Evolutionary conservation across 1,139 yeast species (phyloP).

Genomic region (Saccharomyces hybrid): DNA sequence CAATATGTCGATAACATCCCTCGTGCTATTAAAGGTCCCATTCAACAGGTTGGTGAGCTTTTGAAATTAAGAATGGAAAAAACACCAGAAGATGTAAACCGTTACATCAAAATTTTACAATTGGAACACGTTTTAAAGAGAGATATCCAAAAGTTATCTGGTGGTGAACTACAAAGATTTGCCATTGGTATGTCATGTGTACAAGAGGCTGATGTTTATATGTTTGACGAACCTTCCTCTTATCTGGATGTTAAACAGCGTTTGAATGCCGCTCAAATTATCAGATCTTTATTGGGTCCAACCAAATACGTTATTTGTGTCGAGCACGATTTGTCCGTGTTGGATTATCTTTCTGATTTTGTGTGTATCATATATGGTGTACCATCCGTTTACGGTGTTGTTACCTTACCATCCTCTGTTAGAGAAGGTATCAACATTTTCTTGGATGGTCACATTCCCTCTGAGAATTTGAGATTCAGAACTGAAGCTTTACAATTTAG

Average conservation of each 20-base stretch:
- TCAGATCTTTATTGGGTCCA: conserved; percentile 71
- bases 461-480: conserved; percentile 95
- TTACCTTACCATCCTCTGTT: conserved; percentile 87
- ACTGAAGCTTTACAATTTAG: conserved; percentile 91
- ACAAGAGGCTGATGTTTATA: conserved; percentile 88
- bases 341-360: conserved; percentile 92
- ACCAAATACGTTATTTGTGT: conserved; percentile 86
- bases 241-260: conserved; percentile 97
- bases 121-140: conserved; percentile 66
- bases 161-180: conserved; percentile 98
- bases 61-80: conserved; percentile 69
- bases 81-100: conserved; percentile 48
- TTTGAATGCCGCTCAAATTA: conserved; percentile 91
- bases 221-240: conserved; percentile 99
- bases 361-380: conserved; percentile 95
- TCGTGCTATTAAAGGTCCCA: conserved; percentile 86
- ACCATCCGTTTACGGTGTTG: conserved; percentile 97
- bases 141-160: conserved; percentile 82
- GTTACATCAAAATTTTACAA: conserved; percentile 62
- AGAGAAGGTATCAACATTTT: conserved; percentile 98
- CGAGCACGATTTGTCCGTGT: conserved; percentile 95
- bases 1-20: conserved; percentile 97
- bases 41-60: conserved; percentile 79
- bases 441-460: conserved; percentile 94
- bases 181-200: conserved; percentile 97